These are phyloP conservation scores for Penicillium antarcticum DNA, from an alignment of 495 filamentous ascomycete genomes.

Conservation along the genomic window DNA sequence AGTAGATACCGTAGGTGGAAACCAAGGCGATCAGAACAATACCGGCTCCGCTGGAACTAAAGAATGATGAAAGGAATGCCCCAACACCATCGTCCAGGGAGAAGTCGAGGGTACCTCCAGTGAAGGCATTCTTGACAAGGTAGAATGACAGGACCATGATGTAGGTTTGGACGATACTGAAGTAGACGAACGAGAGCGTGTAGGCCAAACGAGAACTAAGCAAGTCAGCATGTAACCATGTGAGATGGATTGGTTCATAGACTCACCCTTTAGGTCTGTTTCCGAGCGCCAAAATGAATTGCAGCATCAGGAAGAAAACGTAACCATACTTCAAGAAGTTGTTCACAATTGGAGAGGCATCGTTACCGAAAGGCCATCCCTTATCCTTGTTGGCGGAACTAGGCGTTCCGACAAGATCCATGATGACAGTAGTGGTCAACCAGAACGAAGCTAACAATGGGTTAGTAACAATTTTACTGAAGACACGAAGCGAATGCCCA, in stretches of 20 bases:
- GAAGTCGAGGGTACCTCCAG: conserved; percentile 50
- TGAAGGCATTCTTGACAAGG: conserved; percentile 80
- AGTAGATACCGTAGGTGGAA: conserved; percentile 95
- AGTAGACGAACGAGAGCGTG: conserved; percentile 83
- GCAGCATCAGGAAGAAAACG: conserved; percentile 81
- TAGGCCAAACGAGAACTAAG: conserved; percentile 65
- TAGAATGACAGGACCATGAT: conserved; percentile 83
- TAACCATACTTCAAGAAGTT: conserved; percentile 89
- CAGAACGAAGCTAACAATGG: conserved; percentile 68
- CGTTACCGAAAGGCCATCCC: conserved; percentile 74
- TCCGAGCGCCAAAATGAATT: conserved; percentile 94
- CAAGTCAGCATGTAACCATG: background rate
- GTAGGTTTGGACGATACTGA: conserved; percentile 83
- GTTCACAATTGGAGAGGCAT: conserved; percentile 85
- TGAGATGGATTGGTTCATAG: background rate
- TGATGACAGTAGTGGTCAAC: conserved; percentile 92
- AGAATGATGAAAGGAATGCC: conserved; percentile 68
- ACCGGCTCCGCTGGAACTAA: conserved; percentile 64
- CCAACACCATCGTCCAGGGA: conserved; percentile 46
- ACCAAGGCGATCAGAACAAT: conserved; percentile 90
- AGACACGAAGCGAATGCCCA: conserved; percentile 21
- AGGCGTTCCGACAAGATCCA: conserved; percentile 86
- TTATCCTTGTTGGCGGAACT: conserved; percentile 41
- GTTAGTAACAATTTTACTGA: conserved; percentile 3
- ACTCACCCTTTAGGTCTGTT: conserved; percentile 85